A percentile compares a stretch with the other conserved stretches of the same genome.
Conservation (phyloP, 441 rosid species). For the Adansonia grandidieri region DNA sequence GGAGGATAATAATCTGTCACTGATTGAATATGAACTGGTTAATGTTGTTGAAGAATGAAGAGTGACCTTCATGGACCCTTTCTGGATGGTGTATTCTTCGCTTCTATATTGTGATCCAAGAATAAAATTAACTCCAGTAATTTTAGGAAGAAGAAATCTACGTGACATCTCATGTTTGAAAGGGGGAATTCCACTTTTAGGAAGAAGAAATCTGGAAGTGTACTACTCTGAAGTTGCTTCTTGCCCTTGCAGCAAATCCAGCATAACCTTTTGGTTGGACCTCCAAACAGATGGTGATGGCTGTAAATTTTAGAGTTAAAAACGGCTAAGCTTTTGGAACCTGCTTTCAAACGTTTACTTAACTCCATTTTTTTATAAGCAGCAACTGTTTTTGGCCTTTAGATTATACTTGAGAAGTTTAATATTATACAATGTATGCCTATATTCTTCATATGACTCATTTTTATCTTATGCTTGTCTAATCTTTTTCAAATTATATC, state of each 20-base stretch:
- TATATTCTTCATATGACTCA: background rate
- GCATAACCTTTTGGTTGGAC: slow-evolving; percentile 26
- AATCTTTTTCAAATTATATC: slow-evolving; percentile 7
- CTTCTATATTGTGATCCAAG: slow-evolving; percentile 31
- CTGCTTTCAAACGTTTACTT: slow-evolving; percentile 37
- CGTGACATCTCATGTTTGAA: slow-evolving; percentile 18
- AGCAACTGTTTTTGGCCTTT: slow-evolving; percentile 26
- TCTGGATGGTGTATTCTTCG: slow-evolving; percentile 18
- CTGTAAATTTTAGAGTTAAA: slow-evolving; percentile 39
- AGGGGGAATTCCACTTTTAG: slow-evolving; percentile 34
- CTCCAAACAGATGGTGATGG: background rate
- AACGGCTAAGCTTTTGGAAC: slow-evolving; percentile 42
- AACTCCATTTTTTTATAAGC: slow-evolving; percentile 19
- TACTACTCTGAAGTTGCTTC: slow-evolving; percentile 36
- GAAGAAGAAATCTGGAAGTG: slow-evolving; percentile 46
- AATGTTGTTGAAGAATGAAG: slow-evolving; percentile 57
- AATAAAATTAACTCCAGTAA: slow-evolving; percentile 45
- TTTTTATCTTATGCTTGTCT: slow-evolving; percentile 23
- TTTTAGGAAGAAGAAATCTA: no score
- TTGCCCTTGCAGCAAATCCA: slow-evolving; percentile 36
- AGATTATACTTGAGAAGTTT: slow-evolving; percentile 29
- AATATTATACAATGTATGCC: background rate
- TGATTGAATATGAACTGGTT: slow-evolving; percentile 75
- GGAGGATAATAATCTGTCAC: slow-evolving; percentile 80
- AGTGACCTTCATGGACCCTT: slow-evolving; percentile 25